Evolutionary conservation across 2,329 filamentous ascomycete species (phyloP).

Genomic region (Cercospora sojina): DNA sequence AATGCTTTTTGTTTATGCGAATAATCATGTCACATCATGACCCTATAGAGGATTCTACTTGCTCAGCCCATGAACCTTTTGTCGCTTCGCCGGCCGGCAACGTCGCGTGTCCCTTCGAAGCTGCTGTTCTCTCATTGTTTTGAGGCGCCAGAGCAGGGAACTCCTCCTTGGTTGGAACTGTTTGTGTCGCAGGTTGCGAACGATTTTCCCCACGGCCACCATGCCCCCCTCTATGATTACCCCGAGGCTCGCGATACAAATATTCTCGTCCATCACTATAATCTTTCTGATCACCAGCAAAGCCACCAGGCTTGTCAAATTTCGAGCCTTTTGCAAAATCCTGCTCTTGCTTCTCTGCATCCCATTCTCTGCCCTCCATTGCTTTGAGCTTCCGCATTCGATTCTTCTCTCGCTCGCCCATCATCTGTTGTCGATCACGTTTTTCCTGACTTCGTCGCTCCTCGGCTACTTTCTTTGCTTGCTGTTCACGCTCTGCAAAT

Average conservation of each 20-base stretch:
- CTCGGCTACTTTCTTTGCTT: conserved; percentile 52
- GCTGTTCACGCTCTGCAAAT: conserved; percentile 63
- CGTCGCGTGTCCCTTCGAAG: conserved; percentile 4
- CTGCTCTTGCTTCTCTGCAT: conserved; percentile 60
- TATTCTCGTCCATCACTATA: conserved; percentile 39
- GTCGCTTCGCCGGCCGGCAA: conserved; percentile 14
- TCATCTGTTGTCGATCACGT: conserved; percentile 58
- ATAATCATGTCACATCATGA: neutral
- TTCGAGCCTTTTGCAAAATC: conserved; percentile 42
- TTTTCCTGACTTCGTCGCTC: conserved; percentile 51
- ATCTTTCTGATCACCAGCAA: conserved; percentile 35
- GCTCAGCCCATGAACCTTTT: conserved; percentile 47
- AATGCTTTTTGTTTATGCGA: neutral
- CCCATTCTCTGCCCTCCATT: conserved; percentile 61
- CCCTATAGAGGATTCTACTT: conserved; percentile 39
- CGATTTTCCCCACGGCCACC: conserved; percentile 24
- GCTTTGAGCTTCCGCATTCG: conserved; percentile 59
- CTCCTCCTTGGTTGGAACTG: conserved; percentile 43
- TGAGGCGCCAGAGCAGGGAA: conserved; percentile 46
- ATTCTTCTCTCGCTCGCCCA: conserved; percentile 62
- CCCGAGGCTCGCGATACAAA: conserved; percentile 34
- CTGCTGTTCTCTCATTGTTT: neutral
- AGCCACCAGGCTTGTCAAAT: conserved; percentile 31
- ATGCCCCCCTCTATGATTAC: conserved; percentile 17
- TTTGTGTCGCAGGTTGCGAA: conserved; percentile 25